Conservation (phyloP, 139 green algal genomes). For the Choricystis sp. region DNA sequence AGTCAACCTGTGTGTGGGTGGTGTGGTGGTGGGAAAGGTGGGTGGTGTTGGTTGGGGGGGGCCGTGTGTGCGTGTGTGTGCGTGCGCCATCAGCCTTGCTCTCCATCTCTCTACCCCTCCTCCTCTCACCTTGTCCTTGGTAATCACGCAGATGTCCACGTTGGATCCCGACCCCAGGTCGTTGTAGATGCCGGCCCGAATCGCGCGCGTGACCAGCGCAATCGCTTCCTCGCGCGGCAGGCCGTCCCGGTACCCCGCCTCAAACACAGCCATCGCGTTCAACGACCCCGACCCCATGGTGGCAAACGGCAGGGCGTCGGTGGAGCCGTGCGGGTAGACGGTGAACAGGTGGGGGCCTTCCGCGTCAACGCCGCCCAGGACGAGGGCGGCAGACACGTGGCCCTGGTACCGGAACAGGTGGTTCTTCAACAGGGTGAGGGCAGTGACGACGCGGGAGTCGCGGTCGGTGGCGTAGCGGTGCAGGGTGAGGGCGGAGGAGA, state of each 20-base stretch:
- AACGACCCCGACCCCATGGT: constrained; percentile 92
- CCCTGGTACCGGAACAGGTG: constrained; percentile 98
- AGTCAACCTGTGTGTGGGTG: too few relatives aligned
- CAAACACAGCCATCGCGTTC: constrained; percentile 96
- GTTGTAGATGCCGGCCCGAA: constrained; percentile 81
- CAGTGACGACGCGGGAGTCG: constrained; percentile 65
- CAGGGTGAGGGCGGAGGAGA: constrained; percentile 75
- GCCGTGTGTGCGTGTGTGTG: too few relatives aligned
- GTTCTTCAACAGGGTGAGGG: constrained; percentile 89
- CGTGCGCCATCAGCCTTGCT: too few relatives aligned
- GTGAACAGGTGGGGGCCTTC: constrained; percentile 92
- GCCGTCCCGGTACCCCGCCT: constrained; percentile 87
- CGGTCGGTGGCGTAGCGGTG: constrained; percentile 75
- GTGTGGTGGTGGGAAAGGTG: too few relatives aligned
- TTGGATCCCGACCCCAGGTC: constrained; percentile 94
- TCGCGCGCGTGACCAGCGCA: constrained; percentile 58
- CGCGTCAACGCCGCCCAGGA: constrained; percentile 87
- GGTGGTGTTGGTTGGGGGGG: too few relatives aligned
- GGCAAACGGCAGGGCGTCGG: constrained; percentile 81
- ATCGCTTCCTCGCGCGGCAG: constrained; percentile 72
- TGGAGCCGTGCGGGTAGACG: constrained; percentile 96
- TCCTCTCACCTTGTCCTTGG: constrained; percentile 47
- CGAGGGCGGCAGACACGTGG: constrained; percentile 82
- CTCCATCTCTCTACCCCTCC: too few relatives aligned
- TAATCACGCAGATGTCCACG: constrained; percentile 95